Base-by-base conservation (phyloP, 345 rosid species). In the Euphorbia peplus region DNA sequence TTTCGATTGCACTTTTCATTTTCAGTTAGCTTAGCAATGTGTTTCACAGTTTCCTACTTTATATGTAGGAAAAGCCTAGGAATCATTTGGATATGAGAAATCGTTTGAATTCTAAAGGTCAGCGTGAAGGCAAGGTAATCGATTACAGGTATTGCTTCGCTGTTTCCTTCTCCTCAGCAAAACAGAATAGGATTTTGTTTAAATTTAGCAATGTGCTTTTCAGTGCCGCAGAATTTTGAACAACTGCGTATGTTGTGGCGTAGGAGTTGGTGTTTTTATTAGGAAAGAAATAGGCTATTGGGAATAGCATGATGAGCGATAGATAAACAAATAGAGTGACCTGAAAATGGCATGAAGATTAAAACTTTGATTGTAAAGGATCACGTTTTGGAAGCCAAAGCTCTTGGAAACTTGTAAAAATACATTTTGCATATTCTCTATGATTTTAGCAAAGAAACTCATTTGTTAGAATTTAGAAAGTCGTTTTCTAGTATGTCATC, bases 51-150 rank as follows among this genome's bases (percentile, higher is more conserved):
- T 65, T 15, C 26, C 60, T 21, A 28, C 0, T 28, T 4, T 5
- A 32, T 11, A 19, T 53, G 3, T 60, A 91, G 97, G 97, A 95
- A 73, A 91, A 90, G 64, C 96, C 96, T 15, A 79, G 93, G 73
- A 90, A 95, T 83, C 96, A 95, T 84, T 85, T 91, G 83, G 99
- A 95, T 73, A 79, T 91, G 97, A 84, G 97, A 77, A 87, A 95
- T 76, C 85, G 96, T 3, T 79, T 93, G 71, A 90, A 91, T 72
- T 88, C 96, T 29, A 84, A 84, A 83, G 98, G 98, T 67, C 95
- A 91, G 58, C 95, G 96, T 15, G 78, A 75, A 83, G 99, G 99
- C 60, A 91, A 95, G 80, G 82, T 95, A 41, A 90, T 90, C 60
- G 99, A 91, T 77, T 95, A 91, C 88, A 84, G 93, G 96, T 88